These are phyloP conservation scores for Metarhizium humberi DNA, from an alignment of 2,329 filamentous ascomycete genomes.

Conservation along the genomic window DNA sequence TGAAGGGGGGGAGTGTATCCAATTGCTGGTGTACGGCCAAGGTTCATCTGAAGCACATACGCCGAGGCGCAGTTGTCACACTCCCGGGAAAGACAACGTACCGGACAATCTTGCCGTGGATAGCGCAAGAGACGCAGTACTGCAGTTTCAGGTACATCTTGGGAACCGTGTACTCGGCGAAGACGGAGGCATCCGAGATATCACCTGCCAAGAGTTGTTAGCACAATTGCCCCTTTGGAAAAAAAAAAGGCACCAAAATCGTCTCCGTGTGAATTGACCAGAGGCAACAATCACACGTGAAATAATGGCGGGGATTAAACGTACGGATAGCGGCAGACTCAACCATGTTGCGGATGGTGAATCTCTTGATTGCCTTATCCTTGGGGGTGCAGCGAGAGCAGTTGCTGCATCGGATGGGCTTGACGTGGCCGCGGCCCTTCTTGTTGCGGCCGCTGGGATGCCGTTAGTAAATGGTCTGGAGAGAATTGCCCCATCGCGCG, in stretches of 20 bases:
- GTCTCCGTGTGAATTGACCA: not conserved
- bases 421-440: constrained; percentile 99
- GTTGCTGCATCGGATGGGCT: constrained; percentile 82
- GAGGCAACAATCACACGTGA: not conserved
- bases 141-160: constrained; percentile 99
- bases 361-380: constrained; percentile 99
- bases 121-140: constrained; percentile 99
- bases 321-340: constrained; percentile 99
- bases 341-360: constrained; percentile 99
- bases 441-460: constrained; percentile 84
- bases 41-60: constrained; percentile 49
- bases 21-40: constrained; percentile 40
- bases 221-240: not conserved
- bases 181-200: constrained; percentile 99
- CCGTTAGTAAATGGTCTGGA: constrained; percentile 13
- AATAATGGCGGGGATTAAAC: constrained; percentile 28
- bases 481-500: not conserved
- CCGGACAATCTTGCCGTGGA: constrained; percentile 99
- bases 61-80: constrained; percentile 46
- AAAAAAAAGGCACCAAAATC: not conserved
- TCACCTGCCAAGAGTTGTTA: constrained; percentile 58
- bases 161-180: constrained; percentile 97
- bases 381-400: constrained; percentile 85
- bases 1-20: constrained; percentile 19
- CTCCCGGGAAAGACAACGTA: constrained; percentile 59